Base-by-base conservation (phyloP, 2,329 filamentous ascomycete genomes). In the Neodidymelliopsis sp. region DNA sequence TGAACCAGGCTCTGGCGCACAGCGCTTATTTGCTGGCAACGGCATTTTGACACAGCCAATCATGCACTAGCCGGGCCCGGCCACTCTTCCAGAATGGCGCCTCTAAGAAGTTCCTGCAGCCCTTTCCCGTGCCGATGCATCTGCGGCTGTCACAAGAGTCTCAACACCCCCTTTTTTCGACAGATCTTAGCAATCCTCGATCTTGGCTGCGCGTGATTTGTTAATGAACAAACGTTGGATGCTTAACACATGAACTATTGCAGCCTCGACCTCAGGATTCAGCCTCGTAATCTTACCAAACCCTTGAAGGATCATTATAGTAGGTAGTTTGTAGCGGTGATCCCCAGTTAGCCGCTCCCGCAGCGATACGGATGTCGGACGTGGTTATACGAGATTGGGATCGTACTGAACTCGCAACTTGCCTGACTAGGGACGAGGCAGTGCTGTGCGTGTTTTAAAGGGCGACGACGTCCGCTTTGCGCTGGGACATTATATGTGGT, bases 401-500 rank as follows among this genome's bases (percentile, higher is more conserved):
- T 45, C 40, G 36, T 19, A 36, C 11, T 31, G 36, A 24, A 40
- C 16, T 45, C 40, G 35, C 40, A 40, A 44, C 41, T 15, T 30
- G n/a, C 36, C 24, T 45, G 40, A 36, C 47, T 41, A 40, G 41
- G 30, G 45, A 6, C 19, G 40, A 30, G 47, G 40, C 35, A 45
- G 35, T 45, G 47, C 41, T 50, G 40, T 15, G 30, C 20, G 31
- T 22, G 20, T 40, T 25, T 10, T n/a, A n/a, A 16, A 20, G 10
- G 25, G 19, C n/a, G 20, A 40, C 12, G 9, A 25, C 28, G 24
- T 25, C 18, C 29, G 40, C 40, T 40, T 28, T 39, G 35, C n/a
- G 36, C 25, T 35, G 39, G 48, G 41, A 36, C 41, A 62, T 65
- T 59, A 53, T 66, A 62, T 66, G 63, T 65, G 60, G 65, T 66